Conservation (phyloP, 495 filamentous ascomycete genomes). For the Neurospora sp. region DNA sequence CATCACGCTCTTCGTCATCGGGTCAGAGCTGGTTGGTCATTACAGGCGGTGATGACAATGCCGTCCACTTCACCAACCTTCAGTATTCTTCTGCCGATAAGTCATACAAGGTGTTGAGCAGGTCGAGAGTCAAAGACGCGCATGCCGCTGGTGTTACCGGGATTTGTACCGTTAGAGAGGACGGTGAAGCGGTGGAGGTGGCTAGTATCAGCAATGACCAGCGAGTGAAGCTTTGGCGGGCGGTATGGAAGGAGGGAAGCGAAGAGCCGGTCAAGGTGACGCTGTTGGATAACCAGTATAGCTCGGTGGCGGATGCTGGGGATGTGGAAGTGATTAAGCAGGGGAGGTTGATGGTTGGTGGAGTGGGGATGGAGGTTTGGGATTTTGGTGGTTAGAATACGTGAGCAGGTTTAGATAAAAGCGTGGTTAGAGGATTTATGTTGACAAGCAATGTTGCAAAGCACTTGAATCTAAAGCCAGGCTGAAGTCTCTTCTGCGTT, state of each 20-base stretch:
- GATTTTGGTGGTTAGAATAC: background rate
- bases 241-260: background rate
- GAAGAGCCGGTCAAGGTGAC: constrained; percentile 23
- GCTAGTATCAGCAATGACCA: constrained; percentile 73
- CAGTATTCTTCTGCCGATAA: constrained; percentile 1
- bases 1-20: constrained; percentile 10
- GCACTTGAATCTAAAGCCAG: background rate
- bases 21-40: constrained; percentile 38
- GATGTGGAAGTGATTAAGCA: constrained; percentile 15
- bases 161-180: constrained; percentile 35
- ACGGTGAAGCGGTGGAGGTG: constrained; percentile 21
- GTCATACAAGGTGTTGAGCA: constrained; percentile 19
- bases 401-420: background rate
- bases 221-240: constrained; percentile 64
- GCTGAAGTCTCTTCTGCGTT: background rate
- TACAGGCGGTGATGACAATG: constrained; percentile 82
- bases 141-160: constrained; percentile 77
- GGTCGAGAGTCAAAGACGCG: constrained; percentile 54
- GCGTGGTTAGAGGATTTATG: background rate
- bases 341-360: constrained; percentile 18
- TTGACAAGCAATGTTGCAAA: background rate
- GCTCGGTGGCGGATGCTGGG: constrained; percentile 52
- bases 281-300: constrained; percentile 44
- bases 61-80: constrained; percentile 50
- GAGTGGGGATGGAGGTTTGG: constrained; percentile 20